Conservation (phyloP, 768 basidiomycete genomes). For the Boletus tomentosulus region DNA sequence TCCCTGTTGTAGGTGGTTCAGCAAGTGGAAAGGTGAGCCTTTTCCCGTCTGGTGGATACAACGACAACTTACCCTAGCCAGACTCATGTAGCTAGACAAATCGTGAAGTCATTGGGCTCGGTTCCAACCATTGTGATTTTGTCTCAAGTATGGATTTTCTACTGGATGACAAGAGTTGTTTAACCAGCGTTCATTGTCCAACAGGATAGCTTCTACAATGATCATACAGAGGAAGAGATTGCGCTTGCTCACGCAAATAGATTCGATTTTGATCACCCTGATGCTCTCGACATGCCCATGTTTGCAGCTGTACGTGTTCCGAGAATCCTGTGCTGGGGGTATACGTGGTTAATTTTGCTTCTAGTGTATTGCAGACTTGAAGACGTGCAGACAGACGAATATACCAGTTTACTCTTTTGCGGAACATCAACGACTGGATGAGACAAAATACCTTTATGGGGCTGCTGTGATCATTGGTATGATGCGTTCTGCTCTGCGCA, state of each 20-base stretch:
- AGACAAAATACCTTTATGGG: constrained; percentile 88
- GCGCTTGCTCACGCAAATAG: constrained; percentile 76
- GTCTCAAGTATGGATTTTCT: constrained; percentile 56
- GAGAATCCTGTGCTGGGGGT: neutral
- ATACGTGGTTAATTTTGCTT: neutral
- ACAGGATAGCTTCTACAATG: constrained; percentile 93
- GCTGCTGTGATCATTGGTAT: constrained; percentile 86
- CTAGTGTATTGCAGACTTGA: constrained; percentile 84
- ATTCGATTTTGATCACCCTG: constrained; percentile 88
- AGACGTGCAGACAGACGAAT: constrained; percentile 76
- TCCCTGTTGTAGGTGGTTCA: constrained; percentile 57
- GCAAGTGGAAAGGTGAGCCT: constrained; percentile 76
- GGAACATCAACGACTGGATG: constrained; percentile 76
- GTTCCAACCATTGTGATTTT: constrained; percentile 88
- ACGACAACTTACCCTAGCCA: constrained; percentile 25
- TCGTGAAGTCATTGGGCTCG: constrained; percentile 75
- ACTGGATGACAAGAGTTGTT: neutral
- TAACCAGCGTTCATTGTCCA: neutral
- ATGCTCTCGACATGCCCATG: constrained; percentile 86
- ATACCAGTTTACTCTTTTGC: constrained; percentile 95
- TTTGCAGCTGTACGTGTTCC: constrained; percentile 63
- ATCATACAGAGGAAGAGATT: constrained; percentile 73
- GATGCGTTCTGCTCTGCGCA: constrained; percentile 5
- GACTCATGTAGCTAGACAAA: constrained; percentile 85
- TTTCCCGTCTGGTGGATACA: neutral